Evolutionary conservation across 1,284 basidiomycete species (phyloP).

Genomic region (Amylostereum areolatum): DNA sequence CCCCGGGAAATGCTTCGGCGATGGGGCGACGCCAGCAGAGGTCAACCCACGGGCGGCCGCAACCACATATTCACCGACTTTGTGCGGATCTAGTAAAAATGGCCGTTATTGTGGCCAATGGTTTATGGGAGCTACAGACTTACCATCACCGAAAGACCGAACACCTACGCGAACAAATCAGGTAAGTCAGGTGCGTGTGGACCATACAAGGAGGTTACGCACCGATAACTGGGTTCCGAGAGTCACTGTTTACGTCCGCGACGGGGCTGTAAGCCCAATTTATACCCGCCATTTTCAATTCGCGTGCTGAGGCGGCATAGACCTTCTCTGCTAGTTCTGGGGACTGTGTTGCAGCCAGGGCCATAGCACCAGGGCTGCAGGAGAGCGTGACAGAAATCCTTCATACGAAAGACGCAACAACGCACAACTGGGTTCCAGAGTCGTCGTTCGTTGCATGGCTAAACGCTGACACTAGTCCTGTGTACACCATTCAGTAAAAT

Average conservation of each 20-base stretch:
- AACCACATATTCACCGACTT: conserved; percentile 41
- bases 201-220: not conserved
- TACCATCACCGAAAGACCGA: conserved; percentile 64
- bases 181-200: conserved; percentile 1
- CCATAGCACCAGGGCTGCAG: conserved; percentile 66
- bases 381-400: not conserved
- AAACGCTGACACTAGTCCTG: conserved; percentile 64
- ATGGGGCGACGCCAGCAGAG: conserved; percentile 46
- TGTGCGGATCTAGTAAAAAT: conserved; percentile 50
- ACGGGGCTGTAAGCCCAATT: conserved; percentile 67
- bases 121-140: conserved; percentile 2
- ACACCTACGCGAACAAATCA: too few relatives aligned
- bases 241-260: conserved; percentile 63
- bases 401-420: conserved; percentile 4
- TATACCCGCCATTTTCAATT: conserved; percentile 56
- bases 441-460: conserved; percentile 30
- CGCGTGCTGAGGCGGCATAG: conserved; percentile 42
- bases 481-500: not conserved
- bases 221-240: conserved; percentile 67
- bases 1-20: conserved; percentile 66
- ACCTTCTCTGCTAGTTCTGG: conserved; percentile 39
- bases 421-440: conserved; percentile 64
- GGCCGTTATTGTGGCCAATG: too few relatives aligned
- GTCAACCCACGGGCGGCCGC: conserved; percentile 45
- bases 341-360: conserved; percentile 51